Percentiles rank a stretch among this genome's conserved stretches.
Evolutionary conservation across 257 asterid species (phyloP).

Genomic region (Nicotiana tabacum): DNA sequence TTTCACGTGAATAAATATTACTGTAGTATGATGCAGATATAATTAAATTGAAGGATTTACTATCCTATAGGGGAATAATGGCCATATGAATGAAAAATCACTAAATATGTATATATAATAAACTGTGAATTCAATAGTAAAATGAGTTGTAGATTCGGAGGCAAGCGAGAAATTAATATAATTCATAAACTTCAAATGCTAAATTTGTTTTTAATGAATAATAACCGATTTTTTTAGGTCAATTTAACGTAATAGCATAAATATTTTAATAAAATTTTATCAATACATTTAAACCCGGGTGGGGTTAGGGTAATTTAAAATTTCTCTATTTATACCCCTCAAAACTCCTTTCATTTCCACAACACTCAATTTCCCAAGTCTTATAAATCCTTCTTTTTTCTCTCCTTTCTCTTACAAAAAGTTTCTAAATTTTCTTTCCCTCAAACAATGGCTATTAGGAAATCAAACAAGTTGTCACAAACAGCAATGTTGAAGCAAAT

Average conservation of each 20-base stretch:
- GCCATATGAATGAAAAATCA: not conserved
- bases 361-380: slow-evolving; percentile 5
- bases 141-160: no score
- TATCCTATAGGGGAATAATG: not conserved
- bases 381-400: not conserved
- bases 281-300: no score
- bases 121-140: no score
- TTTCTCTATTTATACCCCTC: slow-evolving; percentile 19
- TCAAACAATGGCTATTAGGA: slow-evolving; percentile 34
- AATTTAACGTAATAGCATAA: no score
- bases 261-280: no score
- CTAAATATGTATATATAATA: no score
- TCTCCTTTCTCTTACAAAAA: not conserved
- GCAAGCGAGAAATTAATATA: no score
- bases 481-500: slow-evolving; percentile 48
- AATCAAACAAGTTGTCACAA: slow-evolving; percentile 44
- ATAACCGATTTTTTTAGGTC: no score
- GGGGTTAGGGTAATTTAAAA: not conserved
- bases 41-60: not conserved
- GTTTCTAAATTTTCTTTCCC: not conserved
- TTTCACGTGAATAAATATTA: not conserved
- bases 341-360: slow-evolving; percentile 22
- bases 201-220: no score
- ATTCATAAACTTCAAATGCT: no score
- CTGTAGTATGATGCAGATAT: not conserved